Base-by-base conservation (phyloP, 2,329 filamentous ascomycete species). In the Nemania bipapillata region DNA sequence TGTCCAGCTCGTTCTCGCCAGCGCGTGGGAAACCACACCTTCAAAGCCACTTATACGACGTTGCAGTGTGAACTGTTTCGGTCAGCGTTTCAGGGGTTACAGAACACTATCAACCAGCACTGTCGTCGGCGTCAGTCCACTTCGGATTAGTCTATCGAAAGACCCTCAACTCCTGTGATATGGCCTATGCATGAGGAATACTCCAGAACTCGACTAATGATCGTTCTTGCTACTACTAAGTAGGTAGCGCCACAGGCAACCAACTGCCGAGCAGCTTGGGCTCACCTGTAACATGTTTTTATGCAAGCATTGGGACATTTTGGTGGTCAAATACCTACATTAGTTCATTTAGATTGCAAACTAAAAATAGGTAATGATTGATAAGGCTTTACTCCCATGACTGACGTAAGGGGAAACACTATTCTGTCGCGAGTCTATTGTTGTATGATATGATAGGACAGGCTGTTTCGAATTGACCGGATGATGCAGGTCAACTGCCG, bases 1-100 rank as follows among this genome's bases (percentile, higher is more conserved):
- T 20, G 6, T n/a, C 40, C 24, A 40, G 3, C 24, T 53, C 26
- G 30, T 24, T 28, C 6, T 64, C 45, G 4, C 35, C 17, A 26
- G 35, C 32, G 22, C 26, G n/a, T n/a, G 28, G 37, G 11, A 35
- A 17, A 32, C 17, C 8, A 11, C n/a, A 15, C 15, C n/a, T 22
- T 24, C 15, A 20, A 37, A 30, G 56, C 30, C 30, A 24, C 53
- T 49, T 55, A 53, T 4, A 12, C 24, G 28, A 52, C 11, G n/a
- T 53, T 61, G 50, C 42, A 53, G 22, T 37, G 26, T 55, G n/a
- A n/a, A 28, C 26, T 2, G 62, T 62, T 47, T 62, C 66, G 63
- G 57, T 58, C 62, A 63, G 63, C 62, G 66, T 69, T 66, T 66
- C 57, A 62, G 63, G 62, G 62, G 66, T 49, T 42, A 37, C 32